phyloP scores from a whole-genome alignment of 352 stramenopile genomes.

The Phytopythium aichiense region DNA sequence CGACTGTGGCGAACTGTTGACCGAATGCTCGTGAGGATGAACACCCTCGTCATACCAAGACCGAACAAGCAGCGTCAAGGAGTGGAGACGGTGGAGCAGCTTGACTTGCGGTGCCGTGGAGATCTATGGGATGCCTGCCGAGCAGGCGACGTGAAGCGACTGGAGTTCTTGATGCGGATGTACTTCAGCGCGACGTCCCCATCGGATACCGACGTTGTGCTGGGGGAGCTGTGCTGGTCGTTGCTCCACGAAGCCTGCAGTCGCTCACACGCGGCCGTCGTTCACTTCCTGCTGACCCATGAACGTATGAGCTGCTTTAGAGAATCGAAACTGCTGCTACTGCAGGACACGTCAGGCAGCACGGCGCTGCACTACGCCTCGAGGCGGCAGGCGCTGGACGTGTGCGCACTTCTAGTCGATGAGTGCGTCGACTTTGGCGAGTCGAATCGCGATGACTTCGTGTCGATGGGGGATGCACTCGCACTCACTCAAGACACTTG shows the following conservation, averaged over 20 bases:
- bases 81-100: slow-evolving; percentile 9
- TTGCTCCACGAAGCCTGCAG: slow-evolving; percentile 62
- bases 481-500: slow-evolving; percentile 28
- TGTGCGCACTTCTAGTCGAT: slow-evolving; percentile 37
- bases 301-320: slow-evolving; percentile 8
- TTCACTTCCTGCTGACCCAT: slow-evolving; percentile 19
- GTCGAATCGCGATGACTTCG: neutral
- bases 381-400: slow-evolving; percentile 30
- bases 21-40: slow-evolving; percentile 23
- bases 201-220: slow-evolving; percentile 5
- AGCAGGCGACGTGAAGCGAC: slow-evolving; percentile 30
- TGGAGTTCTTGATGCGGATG: slow-evolving; percentile 29
- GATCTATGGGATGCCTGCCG: slow-evolving; percentile 48
- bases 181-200: slow-evolving; percentile 9
- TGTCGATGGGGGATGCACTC: slow-evolving; percentile 16
- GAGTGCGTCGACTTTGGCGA: slow-evolving; percentile 4
- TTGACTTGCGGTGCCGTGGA: slow-evolving; percentile 41
- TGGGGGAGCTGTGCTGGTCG: slow-evolving; percentile 28
- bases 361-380: slow-evolving; percentile 55
- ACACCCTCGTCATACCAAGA: neutral
- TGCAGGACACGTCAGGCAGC: slow-evolving; percentile 31
- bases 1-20: slow-evolving; percentile 33
- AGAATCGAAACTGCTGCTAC: slow-evolving; percentile 6
- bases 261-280: slow-evolving; percentile 15
- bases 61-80: neutral